A percentile compares a stretch with the other conserved stretches of the same genome.
Evolutionary conservation across 768 basidiomycete species (phyloP).

Genomic region (Mycena epipterygia): DNA sequence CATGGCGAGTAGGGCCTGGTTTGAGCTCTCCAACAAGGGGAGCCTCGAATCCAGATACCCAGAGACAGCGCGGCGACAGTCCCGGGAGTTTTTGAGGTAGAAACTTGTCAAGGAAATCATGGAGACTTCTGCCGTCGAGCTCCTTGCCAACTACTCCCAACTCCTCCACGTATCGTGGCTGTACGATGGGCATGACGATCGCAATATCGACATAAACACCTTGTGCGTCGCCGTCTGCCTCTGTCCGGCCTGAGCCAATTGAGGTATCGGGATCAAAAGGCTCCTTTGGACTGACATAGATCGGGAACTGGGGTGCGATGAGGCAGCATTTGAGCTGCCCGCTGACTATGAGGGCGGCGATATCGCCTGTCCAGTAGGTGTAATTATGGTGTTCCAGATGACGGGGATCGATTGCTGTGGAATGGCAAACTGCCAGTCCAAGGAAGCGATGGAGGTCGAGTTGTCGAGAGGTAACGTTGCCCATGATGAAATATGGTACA

Average conservation of each 20-base stretch:
- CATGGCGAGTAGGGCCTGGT: conserved; percentile 8
- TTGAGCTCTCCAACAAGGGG: conserved; percentile 17
- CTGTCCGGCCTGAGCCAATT: not conserved
- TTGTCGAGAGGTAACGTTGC: too few relatives aligned
- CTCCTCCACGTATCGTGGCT: not conserved
- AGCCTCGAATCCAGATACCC: conserved; percentile 12
- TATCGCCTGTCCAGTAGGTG: too few relatives aligned
- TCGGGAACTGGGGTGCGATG: too few relatives aligned
- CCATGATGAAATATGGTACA: too few relatives aligned
- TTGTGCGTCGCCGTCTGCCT: conserved; percentile 9
- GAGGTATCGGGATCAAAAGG: not conserved
- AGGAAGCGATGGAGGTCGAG: too few relatives aligned
- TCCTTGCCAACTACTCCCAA: not conserved
- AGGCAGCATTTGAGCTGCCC: too few relatives aligned
- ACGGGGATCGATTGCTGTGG: too few relatives aligned
- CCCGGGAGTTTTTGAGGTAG: not conserved
- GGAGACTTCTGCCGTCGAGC: not conserved
- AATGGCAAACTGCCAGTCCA: too few relatives aligned
- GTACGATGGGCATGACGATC: not conserved
- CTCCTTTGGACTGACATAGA: too few relatives aligned
- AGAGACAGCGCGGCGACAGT: not conserved
- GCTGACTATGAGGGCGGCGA: too few relatives aligned
- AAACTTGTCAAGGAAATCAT: not conserved
- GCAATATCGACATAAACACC: conserved; percentile 26
- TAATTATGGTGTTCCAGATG: too few relatives aligned